Conservation (phyloP, 2,329 filamentous ascomycete species). For the Pseudodiploospora longispora region DNA sequence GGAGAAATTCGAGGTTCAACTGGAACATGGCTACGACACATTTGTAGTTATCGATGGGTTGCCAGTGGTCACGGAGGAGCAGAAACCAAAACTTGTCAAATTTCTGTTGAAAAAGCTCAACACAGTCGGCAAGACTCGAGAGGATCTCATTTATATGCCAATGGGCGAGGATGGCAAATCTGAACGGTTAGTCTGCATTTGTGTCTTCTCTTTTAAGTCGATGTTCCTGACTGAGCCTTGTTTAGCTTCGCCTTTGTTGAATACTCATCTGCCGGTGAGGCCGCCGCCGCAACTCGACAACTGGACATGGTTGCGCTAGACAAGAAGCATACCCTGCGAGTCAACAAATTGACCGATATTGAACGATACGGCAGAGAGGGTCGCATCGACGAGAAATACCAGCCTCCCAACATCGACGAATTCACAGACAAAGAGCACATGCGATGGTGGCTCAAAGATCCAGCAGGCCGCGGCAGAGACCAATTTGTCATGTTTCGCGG, state of each 20-base stretch:
- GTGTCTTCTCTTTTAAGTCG: not conserved
- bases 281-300: conserved; percentile 78
- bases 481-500: conserved; percentile 93
- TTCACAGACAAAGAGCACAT: conserved; percentile 93
- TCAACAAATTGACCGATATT: conserved; percentile 98
- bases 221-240: conserved; percentile 8
- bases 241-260: conserved; percentile 91
- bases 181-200: conserved; percentile 56
- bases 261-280: conserved; percentile 85
- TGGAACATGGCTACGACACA: conserved; percentile 92
- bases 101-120: conserved; percentile 92
- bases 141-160: conserved; percentile 90
- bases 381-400: conserved; percentile 85
- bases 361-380: conserved; percentile 94
- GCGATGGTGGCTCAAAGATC: conserved; percentile 84
- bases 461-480: conserved; percentile 71
- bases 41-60: conserved; percentile 96
- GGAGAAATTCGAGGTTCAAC: conserved; percentile 90
- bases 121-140: conserved; percentile 72
- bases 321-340: conserved; percentile 89
- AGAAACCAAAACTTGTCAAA: conserved; percentile 90
- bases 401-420: conserved; percentile 68
- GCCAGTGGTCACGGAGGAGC: conserved; percentile 79
- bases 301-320: conserved; percentile 83
- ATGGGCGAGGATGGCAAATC: conserved; percentile 81